Percentiles rank a stretch among this genome's conserved stretches.
Evolutionary conservation across 1,139 yeast genomes (phyloP).

Genomic region (Taphrina betulina): DNA sequence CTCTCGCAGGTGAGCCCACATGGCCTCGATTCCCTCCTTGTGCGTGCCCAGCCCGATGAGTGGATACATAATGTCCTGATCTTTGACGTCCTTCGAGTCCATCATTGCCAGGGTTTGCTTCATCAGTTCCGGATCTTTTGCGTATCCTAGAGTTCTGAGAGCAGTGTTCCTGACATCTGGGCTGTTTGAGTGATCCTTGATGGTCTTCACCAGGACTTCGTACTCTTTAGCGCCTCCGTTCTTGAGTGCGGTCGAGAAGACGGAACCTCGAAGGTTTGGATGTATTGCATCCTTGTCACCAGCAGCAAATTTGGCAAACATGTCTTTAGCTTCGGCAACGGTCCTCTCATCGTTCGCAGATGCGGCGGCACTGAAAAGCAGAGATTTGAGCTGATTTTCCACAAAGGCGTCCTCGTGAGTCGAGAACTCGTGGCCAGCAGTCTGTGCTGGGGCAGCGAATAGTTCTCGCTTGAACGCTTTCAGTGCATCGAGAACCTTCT

Average conservation of each 20-base stretch:
- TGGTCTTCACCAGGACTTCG: constrained; percentile 52
- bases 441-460: constrained; percentile 57
- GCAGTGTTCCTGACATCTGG: constrained; percentile 77
- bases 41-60: constrained; percentile 67
- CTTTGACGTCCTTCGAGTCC: constrained; percentile 65
- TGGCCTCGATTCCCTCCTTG: constrained; percentile 60
- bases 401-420: constrained; percentile 64
- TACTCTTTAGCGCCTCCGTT: constrained; percentile 57
- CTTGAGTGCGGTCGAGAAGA: constrained; percentile 68
- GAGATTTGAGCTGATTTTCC: constrained; percentile 67
- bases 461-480: constrained; percentile 60
- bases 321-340: constrained; percentile 54
- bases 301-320: constrained; percentile 58
- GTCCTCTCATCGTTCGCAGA: constrained; percentile 58
- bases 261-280: constrained; percentile 73
- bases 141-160: constrained; percentile 70
- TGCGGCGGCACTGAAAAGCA: constrained; percentile 69
- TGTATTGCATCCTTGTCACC: constrained; percentile 74
- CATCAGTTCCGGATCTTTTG: constrained; percentile 58
- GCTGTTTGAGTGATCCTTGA: constrained; percentile 58
- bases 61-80: constrained; percentile 80
- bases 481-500: constrained; percentile 56
- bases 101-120: constrained; percentile 61
- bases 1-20: constrained; percentile 74
- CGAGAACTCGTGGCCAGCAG: constrained; percentile 68